Percentiles rank a stretch among this genome's conserved stretches.
phyloP scores from a whole-genome alignment of 768 basidiomycete genomes.

The Cystofilobasidium macerans region DNA sequence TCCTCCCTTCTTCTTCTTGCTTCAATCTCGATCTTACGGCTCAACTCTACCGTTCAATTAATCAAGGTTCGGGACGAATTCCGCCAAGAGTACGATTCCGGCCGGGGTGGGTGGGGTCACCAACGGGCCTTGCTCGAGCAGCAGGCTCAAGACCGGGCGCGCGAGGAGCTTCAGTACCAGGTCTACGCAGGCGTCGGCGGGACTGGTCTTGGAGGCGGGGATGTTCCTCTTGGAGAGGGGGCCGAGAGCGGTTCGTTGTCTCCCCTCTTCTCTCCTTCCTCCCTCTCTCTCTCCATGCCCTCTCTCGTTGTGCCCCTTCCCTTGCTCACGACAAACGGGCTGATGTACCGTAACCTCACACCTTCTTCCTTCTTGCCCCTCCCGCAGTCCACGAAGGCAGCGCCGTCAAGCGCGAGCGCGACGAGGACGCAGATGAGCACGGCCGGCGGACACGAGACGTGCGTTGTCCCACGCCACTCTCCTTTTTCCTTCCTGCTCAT shows the following conservation, averaged over 20 bases:
- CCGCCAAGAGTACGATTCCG: constrained; percentile 90
- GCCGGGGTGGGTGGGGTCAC: constrained; percentile 89
- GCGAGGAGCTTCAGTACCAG: constrained; percentile 72
- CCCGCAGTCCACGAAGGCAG: constrained; percentile 10
- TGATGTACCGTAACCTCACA: neutral
- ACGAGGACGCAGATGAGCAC: constrained; percentile 17
- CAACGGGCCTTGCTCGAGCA: constrained; percentile 54
- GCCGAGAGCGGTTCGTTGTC: constrained; percentile 20
- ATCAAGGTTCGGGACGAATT: constrained; percentile 76
- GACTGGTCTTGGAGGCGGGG: constrained; percentile 20
- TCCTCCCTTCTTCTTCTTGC: too few relatives aligned
- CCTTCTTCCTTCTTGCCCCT: neutral
- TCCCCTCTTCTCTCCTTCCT: neutral
- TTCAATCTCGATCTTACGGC: too few relatives aligned
- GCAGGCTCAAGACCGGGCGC: constrained; percentile 48
- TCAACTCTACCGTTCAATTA: neutral
- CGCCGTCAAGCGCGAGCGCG: constrained; percentile 18
- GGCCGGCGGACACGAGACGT: constrained; percentile 5
- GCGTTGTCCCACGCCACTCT: neutral
- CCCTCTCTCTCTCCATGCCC: neutral
- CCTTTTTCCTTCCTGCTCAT: neutral
- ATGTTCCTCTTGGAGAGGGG: constrained; percentile 24
- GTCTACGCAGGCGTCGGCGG: constrained; percentile 51
- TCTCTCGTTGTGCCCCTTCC: neutral
- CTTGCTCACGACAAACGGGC: neutral